A percentile compares a stretch with the other conserved stretches of the same genome.
Conservation (phyloP, 352 stramenopile genomes). For the Phytophthora multivora region DNA sequence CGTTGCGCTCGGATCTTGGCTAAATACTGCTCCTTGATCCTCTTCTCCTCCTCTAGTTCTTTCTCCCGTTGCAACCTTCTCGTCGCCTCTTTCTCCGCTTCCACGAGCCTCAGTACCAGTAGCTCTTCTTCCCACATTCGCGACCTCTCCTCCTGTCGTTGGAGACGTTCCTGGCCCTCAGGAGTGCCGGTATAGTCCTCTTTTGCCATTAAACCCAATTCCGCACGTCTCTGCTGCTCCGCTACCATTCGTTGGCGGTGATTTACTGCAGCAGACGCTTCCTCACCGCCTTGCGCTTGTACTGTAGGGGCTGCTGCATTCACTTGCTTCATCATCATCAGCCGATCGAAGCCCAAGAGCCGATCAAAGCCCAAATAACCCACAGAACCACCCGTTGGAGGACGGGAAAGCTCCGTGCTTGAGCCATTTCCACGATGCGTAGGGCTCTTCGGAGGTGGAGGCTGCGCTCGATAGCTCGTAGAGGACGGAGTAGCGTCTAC, state of each 20-base stretch:
- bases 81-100: constrained; percentile 39
- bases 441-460: constrained; percentile 57
- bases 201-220: constrained; percentile 51
- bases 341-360: constrained; percentile 41
- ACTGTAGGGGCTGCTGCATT: constrained; percentile 36
- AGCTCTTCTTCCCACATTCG: constrained; percentile 71
- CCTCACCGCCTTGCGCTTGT: background rate
- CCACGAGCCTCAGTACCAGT: constrained; percentile 41
- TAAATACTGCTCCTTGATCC: constrained; percentile 57
- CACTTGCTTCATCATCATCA: constrained; percentile 61
- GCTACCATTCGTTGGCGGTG: constrained; percentile 58
- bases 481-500: constrained; percentile 30
- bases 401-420: constrained; percentile 22
- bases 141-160: constrained; percentile 55
- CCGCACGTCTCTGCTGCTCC: constrained; percentile 52
- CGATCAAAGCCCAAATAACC: constrained; percentile 35
- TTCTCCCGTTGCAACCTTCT: constrained; percentile 33
- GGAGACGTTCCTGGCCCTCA: constrained; percentile 52
- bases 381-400: constrained; percentile 17
- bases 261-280: constrained; percentile 70
- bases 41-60: constrained; percentile 55
- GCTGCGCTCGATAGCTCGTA: constrained; percentile 15
- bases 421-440: constrained; percentile 31
- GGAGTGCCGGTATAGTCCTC: constrained; percentile 68
- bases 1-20: constrained; percentile 46